These are phyloP conservation scores for Medicago lupulina DNA, from an alignment of 306 rosid species.

Conservation along the genomic window DNA sequence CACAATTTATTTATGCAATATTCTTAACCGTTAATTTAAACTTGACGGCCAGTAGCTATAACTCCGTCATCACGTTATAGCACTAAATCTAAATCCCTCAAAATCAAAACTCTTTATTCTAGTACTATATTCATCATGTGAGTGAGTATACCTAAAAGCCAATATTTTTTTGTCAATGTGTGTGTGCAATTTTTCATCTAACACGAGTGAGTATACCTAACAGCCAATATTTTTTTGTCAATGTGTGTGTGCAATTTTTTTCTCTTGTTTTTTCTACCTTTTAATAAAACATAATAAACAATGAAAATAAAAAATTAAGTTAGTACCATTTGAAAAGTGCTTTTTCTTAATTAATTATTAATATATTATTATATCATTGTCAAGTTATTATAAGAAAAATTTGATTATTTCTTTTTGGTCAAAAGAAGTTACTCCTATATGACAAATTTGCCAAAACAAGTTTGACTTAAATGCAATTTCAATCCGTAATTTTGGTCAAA, in stretches of 20 bases:
- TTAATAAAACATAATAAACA: background rate
- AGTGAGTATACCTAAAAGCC: conserved; percentile 13
- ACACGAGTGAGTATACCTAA: conserved; percentile 8
- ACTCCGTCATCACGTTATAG: too few species aligned
- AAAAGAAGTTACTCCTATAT: background rate
- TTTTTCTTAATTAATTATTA: background rate
- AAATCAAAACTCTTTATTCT: too few species aligned
- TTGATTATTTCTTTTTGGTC: background rate
- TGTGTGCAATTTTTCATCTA: background rate
- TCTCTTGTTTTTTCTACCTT: conserved; percentile 3
- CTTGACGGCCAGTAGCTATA: too few species aligned
- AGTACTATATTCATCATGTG: too few species aligned
- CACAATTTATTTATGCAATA: too few species aligned
- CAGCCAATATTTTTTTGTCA: conserved; percentile 5
- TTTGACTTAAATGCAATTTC: too few species aligned
- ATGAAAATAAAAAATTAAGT: background rate
- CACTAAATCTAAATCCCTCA: background rate
- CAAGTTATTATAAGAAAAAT: background rate
- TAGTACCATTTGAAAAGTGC: background rate
- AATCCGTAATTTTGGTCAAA: too few species aligned
- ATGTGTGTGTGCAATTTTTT: background rate
- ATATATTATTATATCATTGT: background rate
- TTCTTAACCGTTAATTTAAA: background rate
- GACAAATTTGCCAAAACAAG: background rate
- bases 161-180: background rate